These are phyloP conservation scores for Niveomyces coronatus DNA, from an alignment of 2,329 filamentous ascomycete genomes.

Conservation along the genomic window DNA sequence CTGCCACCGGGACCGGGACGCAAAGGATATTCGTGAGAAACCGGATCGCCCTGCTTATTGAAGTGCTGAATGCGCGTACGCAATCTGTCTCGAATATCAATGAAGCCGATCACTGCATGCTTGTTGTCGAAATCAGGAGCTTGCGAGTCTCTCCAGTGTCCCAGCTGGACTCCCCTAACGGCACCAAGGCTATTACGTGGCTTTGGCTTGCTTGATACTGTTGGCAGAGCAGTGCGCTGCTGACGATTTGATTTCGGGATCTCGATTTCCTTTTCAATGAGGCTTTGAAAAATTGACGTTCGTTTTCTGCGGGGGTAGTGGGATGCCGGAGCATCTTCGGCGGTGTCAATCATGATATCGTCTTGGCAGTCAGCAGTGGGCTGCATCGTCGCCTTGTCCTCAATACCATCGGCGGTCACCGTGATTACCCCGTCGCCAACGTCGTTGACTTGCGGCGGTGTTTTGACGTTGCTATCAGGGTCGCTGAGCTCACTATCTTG, in stretches of 20 bases:
- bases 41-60: slow-evolving; percentile 36
- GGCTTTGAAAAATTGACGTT: slow-evolving; percentile 36
- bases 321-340: slow-evolving; percentile 27
- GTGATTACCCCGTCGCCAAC: slow-evolving; percentile 34
- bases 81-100: slow-evolving; percentile 49
- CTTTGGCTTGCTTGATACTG: slow-evolving; percentile 17
- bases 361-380: slow-evolving; percentile 25
- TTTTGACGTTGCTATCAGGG: slow-evolving; percentile 24
- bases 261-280: slow-evolving; percentile 38
- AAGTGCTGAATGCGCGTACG: slow-evolving; percentile 46
- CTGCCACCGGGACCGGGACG: slow-evolving; percentile 51
- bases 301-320: slow-evolving; percentile 48
- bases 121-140: slow-evolving; percentile 38
- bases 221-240: slow-evolving; percentile 16
- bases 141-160: slow-evolving; percentile 50
- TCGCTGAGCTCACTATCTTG: slow-evolving; percentile 35
- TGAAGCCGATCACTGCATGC: slow-evolving; percentile 52
- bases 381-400: slow-evolving; percentile 13
- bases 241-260: slow-evolving; percentile 18
- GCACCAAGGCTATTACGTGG: slow-evolving; percentile 20
- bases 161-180: slow-evolving; percentile 40
- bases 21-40: slow-evolving; percentile 36
- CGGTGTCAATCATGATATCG: slow-evolving; percentile 31
- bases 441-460: slow-evolving; percentile 29
- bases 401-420: slow-evolving; percentile 1